These are phyloP conservation scores for Kregervanrija delftensis DNA, from an alignment of 805 yeast genomes.

Conservation along the genomic window DNA sequence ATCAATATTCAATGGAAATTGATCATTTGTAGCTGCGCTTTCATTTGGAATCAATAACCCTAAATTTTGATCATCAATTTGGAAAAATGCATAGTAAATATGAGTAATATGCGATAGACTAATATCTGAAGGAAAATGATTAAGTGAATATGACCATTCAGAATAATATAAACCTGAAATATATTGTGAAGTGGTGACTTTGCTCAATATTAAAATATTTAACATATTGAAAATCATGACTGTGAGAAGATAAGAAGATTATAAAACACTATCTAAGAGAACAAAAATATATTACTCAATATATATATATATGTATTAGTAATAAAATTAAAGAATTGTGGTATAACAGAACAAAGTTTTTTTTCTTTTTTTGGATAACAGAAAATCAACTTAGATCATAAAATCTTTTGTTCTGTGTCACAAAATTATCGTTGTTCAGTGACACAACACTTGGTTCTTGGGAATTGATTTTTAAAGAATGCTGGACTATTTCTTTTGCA, in stretches of 20 bases:
- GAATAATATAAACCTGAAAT: slow-evolving; percentile 36
- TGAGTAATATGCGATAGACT: slow-evolving; percentile 55
- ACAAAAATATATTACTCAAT: too few species aligned
- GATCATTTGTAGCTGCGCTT: slow-evolving; percentile 53
- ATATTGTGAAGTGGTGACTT: not conserved
- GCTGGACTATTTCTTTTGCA: slow-evolving; percentile 7
- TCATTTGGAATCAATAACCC: slow-evolving; percentile 41
- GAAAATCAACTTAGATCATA: slow-evolving; percentile 19
- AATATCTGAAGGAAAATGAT: slow-evolving; percentile 54
- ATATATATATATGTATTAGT: too few species aligned
- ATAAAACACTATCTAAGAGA: too few species aligned
- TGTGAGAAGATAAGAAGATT: too few species aligned
- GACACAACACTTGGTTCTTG: slow-evolving; percentile 23
- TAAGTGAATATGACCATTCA: slow-evolving; percentile 65
- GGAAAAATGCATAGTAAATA: slow-evolving; percentile 71
- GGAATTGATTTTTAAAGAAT: slow-evolving; percentile 7
- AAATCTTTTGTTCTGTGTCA: slow-evolving; percentile 20
- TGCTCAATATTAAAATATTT: too few species aligned
- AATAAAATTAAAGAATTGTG: not conserved
- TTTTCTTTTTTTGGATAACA: not conserved
- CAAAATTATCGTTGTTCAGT: slow-evolving; percentile 22
- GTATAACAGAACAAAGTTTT: not conserved
- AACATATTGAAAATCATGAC: too few species aligned
- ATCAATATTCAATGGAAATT: slow-evolving; percentile 9
- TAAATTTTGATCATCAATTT: slow-evolving; percentile 50